Base-by-base conservation (phyloP, 805 yeast genomes). In the Myxozyma geophila region DNA sequence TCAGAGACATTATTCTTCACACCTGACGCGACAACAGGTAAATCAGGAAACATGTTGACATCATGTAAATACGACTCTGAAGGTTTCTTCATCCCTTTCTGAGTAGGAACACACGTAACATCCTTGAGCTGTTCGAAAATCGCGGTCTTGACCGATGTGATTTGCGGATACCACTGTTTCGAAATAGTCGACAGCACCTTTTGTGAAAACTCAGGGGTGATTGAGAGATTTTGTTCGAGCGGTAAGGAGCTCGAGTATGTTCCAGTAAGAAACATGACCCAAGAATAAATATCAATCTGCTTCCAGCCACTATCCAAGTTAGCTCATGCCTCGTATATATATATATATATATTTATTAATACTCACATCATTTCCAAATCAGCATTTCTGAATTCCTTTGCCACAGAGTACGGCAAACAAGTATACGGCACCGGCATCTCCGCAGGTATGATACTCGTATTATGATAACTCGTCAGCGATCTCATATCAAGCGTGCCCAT, bases 21-120 rank as follows among this genome's bases (percentile, higher is more conserved):
- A 19, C 51, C 47, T 2, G 56, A 63, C 2, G 55, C 56, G 9
- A 73, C 71, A 3, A 78, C 75, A 0, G 81, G 80, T 23, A 78
- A 62, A 53, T 74, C 67, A 0, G 80, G 79, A 63, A 78, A 78
- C 43, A 78, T 67, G 8, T 72, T 70, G 13, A 77, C 74, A 17
- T 65, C 66, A 36, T 61, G 63, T 9, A 78, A 46, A 56, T 78
- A 78, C 2, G 78, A 55, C 41, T 77, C 77, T 0, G 54, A 13
- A 0, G 80, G 80, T 15, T 39, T 39, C 57, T 71, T 71, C 74
- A 76, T 73, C 0, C 81, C 81, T 15, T 69, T 66, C 40, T 75
- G 75, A 1, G 81, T 78, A 0, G 81, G 78, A 33, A 78, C 72
- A 50, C 78, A 75, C 5, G 71, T 64, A 9, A 67, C 59, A 4